Evolutionary conservation across 306 rosid species (phyloP).

Genomic region (Trifolium fragiferum): DNA sequence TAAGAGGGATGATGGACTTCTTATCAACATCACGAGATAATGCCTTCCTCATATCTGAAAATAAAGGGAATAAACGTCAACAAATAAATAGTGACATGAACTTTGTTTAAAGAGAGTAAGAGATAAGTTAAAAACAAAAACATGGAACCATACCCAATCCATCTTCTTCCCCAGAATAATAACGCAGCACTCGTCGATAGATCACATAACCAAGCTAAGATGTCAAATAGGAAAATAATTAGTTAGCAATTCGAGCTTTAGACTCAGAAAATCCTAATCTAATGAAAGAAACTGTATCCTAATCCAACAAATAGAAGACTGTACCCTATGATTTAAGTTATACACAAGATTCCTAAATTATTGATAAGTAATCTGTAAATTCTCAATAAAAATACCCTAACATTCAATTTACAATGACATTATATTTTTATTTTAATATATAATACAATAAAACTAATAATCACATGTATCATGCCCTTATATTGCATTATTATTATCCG

Average conservation of each 20-base stretch:
- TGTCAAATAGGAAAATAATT: conserved; percentile 27
- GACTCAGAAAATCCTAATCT: conserved; percentile 23
- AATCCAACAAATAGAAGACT: conserved; percentile 21
- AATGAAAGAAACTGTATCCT: conserved; percentile 21
- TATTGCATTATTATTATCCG: too few species aligned
- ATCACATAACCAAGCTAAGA: conserved; percentile 90
- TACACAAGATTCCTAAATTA: not conserved
- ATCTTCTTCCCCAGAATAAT: conserved; percentile 98
- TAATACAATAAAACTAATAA: too few species aligned
- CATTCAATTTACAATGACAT: conserved; percentile 1
- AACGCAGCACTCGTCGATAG: conserved; percentile 91
- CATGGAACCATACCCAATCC: conserved; percentile 74
- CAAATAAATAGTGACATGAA: conserved; percentile 14
- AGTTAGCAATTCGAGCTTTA: conserved; percentile 35
- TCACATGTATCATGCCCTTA: too few species aligned
- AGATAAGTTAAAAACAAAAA: conserved; percentile 19
- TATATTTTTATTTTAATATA: too few species aligned
- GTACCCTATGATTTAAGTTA: not conserved
- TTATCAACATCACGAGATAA: conserved; percentile 90
- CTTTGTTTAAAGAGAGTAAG: conserved; percentile 26
- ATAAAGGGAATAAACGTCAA: conserved; percentile 32
- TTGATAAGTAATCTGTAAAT: not conserved
- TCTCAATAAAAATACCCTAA: not conserved
- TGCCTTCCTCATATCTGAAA: conserved; percentile 97
- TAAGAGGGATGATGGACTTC: conserved; percentile 93